Percentiles rank a stretch among this genome's conserved stretches.
These are phyloP conservation scores for Benincasa hispida DNA, from an alignment of 306 rosid genomes.

Conservation along the genomic window DNA sequence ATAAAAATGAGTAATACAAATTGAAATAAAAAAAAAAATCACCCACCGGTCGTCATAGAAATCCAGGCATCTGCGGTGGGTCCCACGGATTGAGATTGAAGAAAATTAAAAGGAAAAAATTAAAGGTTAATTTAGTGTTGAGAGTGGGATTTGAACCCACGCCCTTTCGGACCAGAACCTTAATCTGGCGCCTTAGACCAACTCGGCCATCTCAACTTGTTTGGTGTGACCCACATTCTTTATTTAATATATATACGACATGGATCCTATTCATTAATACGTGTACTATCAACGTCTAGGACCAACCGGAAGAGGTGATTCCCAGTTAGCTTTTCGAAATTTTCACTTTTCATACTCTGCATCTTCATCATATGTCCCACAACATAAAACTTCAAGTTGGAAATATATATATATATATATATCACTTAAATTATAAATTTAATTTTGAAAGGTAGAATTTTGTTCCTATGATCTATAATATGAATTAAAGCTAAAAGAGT, in stretches of 20 bases:
- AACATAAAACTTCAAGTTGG: too few relatives aligned
- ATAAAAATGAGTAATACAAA: too few relatives aligned
- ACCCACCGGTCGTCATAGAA: too few relatives aligned
- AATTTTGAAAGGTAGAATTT: too few relatives aligned
- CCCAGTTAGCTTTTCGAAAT: background rate
- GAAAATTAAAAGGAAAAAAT: too few relatives aligned
- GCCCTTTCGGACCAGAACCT: slow-evolving; percentile 4
- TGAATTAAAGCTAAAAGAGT: too few relatives aligned
- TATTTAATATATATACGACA: background rate
- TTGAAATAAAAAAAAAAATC: too few relatives aligned
- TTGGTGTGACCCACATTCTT: background rate
- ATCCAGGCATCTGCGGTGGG: too few relatives aligned
- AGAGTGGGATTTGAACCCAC: slow-evolving; percentile 3
- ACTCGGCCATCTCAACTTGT: background rate
- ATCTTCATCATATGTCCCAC: background rate
- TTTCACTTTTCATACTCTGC: background rate
- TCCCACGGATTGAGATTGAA: too few relatives aligned
- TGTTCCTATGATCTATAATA: too few relatives aligned
- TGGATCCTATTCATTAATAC: background rate
- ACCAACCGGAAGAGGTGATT: background rate
- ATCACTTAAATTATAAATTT: too few relatives aligned
- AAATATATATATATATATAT: too few relatives aligned
- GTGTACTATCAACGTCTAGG: background rate
- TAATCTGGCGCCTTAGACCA: background rate
- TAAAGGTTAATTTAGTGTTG: background rate